Evolutionary conservation across 495 filamentous ascomycete genomes (phyloP).

Genomic region (Neurospora discreta): DNA sequence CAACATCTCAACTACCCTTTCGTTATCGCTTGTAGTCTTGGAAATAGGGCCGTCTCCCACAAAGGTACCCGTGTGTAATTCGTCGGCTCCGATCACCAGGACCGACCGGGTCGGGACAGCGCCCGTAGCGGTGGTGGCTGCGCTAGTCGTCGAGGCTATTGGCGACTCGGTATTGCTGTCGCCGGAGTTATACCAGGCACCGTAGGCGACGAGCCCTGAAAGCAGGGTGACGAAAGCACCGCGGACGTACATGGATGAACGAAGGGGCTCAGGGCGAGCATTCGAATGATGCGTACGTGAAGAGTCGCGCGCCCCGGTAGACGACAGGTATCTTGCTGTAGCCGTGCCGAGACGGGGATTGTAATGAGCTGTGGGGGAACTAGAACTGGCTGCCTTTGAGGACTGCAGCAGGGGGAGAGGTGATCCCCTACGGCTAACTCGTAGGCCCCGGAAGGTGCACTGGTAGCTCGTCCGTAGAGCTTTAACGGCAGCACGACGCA

Average conservation of each 20-base stretch:
- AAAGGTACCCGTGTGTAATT: slow-evolving; percentile 71
- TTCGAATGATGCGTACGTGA: slow-evolving; percentile 9
- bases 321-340: neutral
- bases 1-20: slow-evolving; percentile 81
- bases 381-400: slow-evolving; percentile 4
- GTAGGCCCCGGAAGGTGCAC: slow-evolving; percentile 29
- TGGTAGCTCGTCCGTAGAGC: slow-evolving; percentile 34
- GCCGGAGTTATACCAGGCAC: slow-evolving; percentile 38
- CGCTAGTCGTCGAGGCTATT: slow-evolving; percentile 11
- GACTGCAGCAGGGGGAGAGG: slow-evolving; percentile 8
- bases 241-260: slow-evolving; percentile 40
- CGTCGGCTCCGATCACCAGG: slow-evolving; percentile 70
- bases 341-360: slow-evolving; percentile 1
- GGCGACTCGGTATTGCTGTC: slow-evolving; percentile 16
- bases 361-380: slow-evolving; percentile 9
- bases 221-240: slow-evolving; percentile 31
- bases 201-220: slow-evolving; percentile 39
- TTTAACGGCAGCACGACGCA: slow-evolving; percentile 37
- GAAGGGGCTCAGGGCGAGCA: slow-evolving; percentile 26
- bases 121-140: slow-evolving; percentile 7
- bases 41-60: slow-evolving; percentile 72
- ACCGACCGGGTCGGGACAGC: slow-evolving; percentile 35
- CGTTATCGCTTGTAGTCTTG: slow-evolving; percentile 72
- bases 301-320: neutral
- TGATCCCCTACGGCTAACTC: slow-evolving; percentile 25